Percentiles rank a stretch among this genome's conserved stretches.
Evolutionary conservation across 106 monocot genomes (phyloP).

Genomic region (Platanthera guangdongensis): DNA sequence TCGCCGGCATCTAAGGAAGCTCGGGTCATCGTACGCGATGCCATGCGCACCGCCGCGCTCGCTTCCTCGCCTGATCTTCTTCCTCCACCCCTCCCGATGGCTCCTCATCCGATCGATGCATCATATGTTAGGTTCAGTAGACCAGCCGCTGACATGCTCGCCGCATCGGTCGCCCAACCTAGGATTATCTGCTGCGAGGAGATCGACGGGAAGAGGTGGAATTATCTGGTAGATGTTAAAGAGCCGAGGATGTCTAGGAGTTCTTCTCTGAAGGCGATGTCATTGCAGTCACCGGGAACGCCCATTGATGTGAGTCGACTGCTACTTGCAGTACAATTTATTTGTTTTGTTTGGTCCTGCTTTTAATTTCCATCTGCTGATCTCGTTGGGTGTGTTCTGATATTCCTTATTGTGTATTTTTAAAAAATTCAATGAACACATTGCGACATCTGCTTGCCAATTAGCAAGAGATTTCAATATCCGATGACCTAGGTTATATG

Average conservation of each 20-base stretch:
- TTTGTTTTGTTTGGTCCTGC: neutral
- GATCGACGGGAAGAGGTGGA: slow-evolving; percentile 52
- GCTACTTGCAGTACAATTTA: neutral
- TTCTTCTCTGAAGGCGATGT: slow-evolving; percentile 26
- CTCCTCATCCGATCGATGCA: slow-evolving; percentile 5
- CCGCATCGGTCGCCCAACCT: neutral
- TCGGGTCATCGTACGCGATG: slow-evolving; percentile 28
- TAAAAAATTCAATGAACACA: too few species aligned
- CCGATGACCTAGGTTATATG: too few species aligned
- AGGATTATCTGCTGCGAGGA: slow-evolving; percentile 46
- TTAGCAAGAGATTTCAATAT: too few species aligned
- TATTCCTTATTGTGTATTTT: neutral
- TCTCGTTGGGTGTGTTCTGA: neutral
- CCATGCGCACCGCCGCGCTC: slow-evolving; percentile 24
- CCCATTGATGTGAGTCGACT: slow-evolving; percentile 32
- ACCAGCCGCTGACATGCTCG: slow-evolving; percentile 6
- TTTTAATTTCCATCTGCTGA: neutral
- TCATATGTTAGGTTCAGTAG: slow-evolving; percentile 29
- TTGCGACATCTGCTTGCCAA: too few species aligned
- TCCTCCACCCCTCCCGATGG: neutral
- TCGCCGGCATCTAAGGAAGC: slow-evolving; percentile 17
- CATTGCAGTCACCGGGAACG: slow-evolving; percentile 32
- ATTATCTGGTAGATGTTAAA: slow-evolving; percentile 37
- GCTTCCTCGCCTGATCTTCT: slow-evolving; percentile 15
- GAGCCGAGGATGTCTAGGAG: slow-evolving; percentile 1